Evolutionary conservation across 2,329 filamentous ascomycete species (phyloP).

Genomic region (Fusarium stilboides): DNA sequence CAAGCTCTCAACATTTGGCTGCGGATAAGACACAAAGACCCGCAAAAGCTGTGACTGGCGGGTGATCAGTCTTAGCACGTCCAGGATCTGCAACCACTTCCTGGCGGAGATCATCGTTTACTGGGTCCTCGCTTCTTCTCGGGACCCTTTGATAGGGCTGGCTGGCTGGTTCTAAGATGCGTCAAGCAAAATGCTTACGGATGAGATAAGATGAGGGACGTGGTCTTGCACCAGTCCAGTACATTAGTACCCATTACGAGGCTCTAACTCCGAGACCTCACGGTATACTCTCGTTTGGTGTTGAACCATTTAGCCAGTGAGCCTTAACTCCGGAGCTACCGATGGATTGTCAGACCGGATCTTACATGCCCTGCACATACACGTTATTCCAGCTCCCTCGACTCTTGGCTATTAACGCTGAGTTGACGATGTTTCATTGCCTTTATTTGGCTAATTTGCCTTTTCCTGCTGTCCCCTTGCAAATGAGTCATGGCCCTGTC

Average conservation of each 20-base stretch:
- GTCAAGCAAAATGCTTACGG: constrained; percentile 31
- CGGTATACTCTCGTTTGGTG: constrained; percentile 1
- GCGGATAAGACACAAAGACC: constrained; percentile 5
- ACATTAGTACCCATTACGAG: not conserved
- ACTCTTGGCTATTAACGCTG: constrained; percentile 7
- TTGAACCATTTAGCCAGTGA: constrained; percentile 1
- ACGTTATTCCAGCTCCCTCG: constrained; percentile 10
- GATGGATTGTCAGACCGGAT: constrained; percentile 31
- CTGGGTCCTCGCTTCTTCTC: not conserved
- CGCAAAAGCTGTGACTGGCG: constrained; percentile 2
- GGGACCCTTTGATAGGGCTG: constrained; percentile 15
- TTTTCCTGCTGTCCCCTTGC: not conserved
- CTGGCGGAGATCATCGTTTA: constrained; percentile 5
- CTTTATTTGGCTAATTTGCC: constrained; percentile 23
- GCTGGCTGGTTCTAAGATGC: not conserved
- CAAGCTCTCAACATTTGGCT: not conserved
- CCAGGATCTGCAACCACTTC: constrained; percentile 25
- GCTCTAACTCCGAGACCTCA: constrained; percentile 1
- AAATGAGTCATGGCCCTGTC: constrained; percentile 22
- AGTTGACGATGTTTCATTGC: constrained; percentile 16
- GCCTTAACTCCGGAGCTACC: constrained; percentile 45
- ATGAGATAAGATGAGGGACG: constrained; percentile 31
- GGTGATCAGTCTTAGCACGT: constrained; percentile 5
- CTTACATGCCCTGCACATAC: constrained; percentile 18
- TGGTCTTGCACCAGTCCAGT: constrained; percentile 6